Evolutionary conservation across 257 asterid species (phyloP), one percentile per base, ranked within the genome.

Genomic region (Gentiana macrophylla): DNA sequence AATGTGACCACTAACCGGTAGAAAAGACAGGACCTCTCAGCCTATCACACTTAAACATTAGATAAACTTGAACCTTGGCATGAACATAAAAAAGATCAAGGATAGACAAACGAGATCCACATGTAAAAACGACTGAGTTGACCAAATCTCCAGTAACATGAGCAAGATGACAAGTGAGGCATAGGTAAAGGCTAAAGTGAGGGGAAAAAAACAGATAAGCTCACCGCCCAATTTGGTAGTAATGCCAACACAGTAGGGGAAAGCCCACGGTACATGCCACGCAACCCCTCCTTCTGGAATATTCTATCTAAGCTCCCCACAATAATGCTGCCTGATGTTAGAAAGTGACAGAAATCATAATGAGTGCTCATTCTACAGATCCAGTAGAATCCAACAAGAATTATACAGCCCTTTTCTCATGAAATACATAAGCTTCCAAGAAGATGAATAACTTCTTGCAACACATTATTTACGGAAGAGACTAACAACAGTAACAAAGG

Each of bases 181-280:
- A 41, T 41, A 41, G 46, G 46, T 37, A 10, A 44, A 10, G 2
- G 34, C 51, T 32, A 24, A 0, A 5, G 62, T 0, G 4, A 57
- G 33, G 8, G 9, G 46, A 41, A 10, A 41, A 41, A 41, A 4
- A 38, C 44, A 38, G 8, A 38, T 3, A 38, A 44, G 66, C 89
- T 66, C 50, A 87, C 98, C 2, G 98, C 98, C 98, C 98, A 91
- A 74, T 87, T 91, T 32, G 98, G 93, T 58, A 91, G 92, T 74
- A 91, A 69, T 8, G 98, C 95, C 70, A 91, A 80, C 72, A 84
- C 92, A 4, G 96, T 91, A 37, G 98, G 95, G 35, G 98, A 70
- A 55, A 91, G 96, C 59, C 98, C 98, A 4, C 98, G 86, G 76
- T 87, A 91, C 95, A 91, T 81, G 74, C 96, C 98, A 37, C 93